These are phyloP conservation scores for Chlorella sp. DNA, from an alignment of 139 green algal species.

Conservation along the genomic window DNA sequence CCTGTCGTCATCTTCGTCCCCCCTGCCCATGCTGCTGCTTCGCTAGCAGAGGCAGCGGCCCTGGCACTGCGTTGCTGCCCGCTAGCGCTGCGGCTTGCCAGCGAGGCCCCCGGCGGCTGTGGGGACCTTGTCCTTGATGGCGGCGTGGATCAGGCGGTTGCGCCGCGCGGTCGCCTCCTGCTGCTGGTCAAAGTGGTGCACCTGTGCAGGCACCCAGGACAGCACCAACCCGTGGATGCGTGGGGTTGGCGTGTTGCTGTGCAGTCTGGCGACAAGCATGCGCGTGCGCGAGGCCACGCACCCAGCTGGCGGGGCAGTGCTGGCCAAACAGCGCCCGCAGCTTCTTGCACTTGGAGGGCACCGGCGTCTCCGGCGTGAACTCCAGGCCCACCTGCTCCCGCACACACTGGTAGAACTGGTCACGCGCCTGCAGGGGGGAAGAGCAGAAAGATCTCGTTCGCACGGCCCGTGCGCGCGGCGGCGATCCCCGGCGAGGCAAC, in stretches of 20 bases:
- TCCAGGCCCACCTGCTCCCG: background rate
- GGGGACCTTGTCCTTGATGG: background rate
- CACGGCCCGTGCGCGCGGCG: too few species aligned
- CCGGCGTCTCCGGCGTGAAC: background rate
- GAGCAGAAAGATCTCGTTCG: too few species aligned
- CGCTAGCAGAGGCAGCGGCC: background rate
- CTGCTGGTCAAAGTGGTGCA: background rate
- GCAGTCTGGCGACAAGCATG: background rate
- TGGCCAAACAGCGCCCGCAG: background rate
- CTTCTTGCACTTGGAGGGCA: slow-evolving; percentile 1
- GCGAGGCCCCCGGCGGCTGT: background rate
- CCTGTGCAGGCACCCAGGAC: background rate
- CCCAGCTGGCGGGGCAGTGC: background rate
- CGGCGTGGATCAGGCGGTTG: background rate
- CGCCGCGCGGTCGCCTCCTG: background rate
- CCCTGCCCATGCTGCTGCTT: background rate
- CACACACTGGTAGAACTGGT: background rate
- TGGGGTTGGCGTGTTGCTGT: background rate
- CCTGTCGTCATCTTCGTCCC: too few species aligned
- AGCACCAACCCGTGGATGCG: too few species aligned
- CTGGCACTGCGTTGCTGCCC: background rate
- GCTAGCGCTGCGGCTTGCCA: background rate
- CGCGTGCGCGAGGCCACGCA: background rate
- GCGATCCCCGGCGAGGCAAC: too few species aligned
- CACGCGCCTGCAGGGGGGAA: background rate